Percentiles rank a stretch among this genome's conserved stretches.
Conservation (phyloP, 345 rosid genomes). For the Aegle marmelos region DNA sequence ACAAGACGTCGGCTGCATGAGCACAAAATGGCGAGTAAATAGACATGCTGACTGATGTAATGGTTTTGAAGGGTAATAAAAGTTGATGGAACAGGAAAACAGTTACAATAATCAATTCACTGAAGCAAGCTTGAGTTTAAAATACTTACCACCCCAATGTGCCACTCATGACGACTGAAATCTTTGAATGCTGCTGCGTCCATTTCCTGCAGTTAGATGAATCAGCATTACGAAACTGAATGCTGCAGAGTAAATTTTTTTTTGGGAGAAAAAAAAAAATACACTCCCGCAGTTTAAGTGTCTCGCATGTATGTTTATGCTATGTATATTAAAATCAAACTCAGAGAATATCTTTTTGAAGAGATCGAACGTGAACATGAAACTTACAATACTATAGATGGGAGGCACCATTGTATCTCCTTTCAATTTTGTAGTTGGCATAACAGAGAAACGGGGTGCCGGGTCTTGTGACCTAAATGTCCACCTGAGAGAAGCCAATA, state of each 20-base stretch:
- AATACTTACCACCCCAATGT: constrained; percentile 79
- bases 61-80: not conserved
- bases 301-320: not conserved
- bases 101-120: not conserved
- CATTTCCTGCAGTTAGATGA: constrained; percentile 64
- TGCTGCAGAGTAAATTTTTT: not conserved
- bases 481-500: constrained; percentile 51
- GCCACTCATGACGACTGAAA: constrained; percentile 70
- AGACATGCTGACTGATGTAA: not conserved
- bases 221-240: constrained; percentile 1
- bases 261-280: too few relatives aligned
- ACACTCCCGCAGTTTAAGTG: too few relatives aligned
- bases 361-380: not conserved
- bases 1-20: constrained; percentile 56
- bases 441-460: constrained; percentile 77
- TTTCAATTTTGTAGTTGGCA: constrained; percentile 67
- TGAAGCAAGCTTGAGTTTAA: not conserved
- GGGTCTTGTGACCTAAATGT: constrained; percentile 83
- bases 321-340: not conserved
- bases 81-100: not conserved
- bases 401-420: constrained; percentile 56
- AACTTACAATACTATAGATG: constrained; percentile 72
- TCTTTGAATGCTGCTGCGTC: constrained; percentile 73
- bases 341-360: not conserved
- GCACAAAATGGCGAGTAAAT: constrained; percentile 7